Base-by-base conservation (phyloP, 768 basidiomycete species). In the Phaffia tasmanica region DNA sequence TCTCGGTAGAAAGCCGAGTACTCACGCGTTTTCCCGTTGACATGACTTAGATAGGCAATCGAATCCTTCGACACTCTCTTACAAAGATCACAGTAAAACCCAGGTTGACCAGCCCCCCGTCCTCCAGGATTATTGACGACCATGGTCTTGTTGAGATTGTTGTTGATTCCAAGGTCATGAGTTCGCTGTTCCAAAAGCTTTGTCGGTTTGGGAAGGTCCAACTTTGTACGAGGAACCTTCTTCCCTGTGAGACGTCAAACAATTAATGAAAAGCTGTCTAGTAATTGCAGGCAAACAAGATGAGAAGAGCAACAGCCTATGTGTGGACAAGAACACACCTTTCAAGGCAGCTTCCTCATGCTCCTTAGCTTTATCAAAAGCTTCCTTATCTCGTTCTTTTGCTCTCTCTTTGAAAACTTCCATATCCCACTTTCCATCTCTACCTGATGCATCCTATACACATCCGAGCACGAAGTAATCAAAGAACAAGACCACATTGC, bases 121-220 rank as follows among this genome's bases (percentile, higher is more conserved):
- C 84, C 88, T 49, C 86, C 83, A 1, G 84, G 83, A n/a, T 75
- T 74, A 54, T 89, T 85, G 15, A 99, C 92, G 68, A 99, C 86
- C 82, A 93, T 88, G 0, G 88, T 94, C 81, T 97, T 98, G 72
- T 83, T 83, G 46, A 97, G 81, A 77, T 98, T 95, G 80, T 93
- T 95, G 72, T 95, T 90, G 29, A 99, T 84, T 62, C 90, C 91
- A 9, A 99, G 79, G 27, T 88, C 82, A 0, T 77, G 80, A 48
- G 91, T 91, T 55, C 95, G 86, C 71, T 84, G 86, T 74, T 95
- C 84, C 85, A 97, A 88, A 64, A 89, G 82, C 72, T 95, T 86
- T 2, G 92, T 98, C 1, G 95, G 88, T 74, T 91, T 93, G 0
- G 95, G 94, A 1, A 94, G 77, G 71, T 94, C 88, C 70, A 56